Evolutionary conservation across 805 yeast species (phyloP), one percentile per base, ranked within the genome.

Genomic region (Helenozyma rhizophorensis): DNA sequence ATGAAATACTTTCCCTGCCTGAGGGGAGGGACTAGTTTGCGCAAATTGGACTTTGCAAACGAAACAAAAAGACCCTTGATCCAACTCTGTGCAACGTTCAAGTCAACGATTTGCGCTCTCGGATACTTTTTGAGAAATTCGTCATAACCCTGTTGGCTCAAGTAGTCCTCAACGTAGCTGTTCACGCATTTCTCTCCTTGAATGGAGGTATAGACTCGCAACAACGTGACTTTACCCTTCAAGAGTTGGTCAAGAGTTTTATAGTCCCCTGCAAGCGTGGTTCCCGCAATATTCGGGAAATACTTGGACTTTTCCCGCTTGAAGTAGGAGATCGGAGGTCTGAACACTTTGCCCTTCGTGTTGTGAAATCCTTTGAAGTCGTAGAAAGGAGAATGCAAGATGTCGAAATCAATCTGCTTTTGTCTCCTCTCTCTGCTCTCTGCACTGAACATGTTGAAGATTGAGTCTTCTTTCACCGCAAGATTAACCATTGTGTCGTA

Each of bases 261-360:
- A 37, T 40, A 62, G 48, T 36, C 44, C 40, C 66, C 68, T 3
- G 48, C 37, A 23, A 87, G 52, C 1, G 79, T 68, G 14, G 66
- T 68, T 1, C 80, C 90, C 16, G 60, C 53, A 38, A 90, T 65
- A 51, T 88, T 88, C 8, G 97, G 96, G 61, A 93, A 86, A 54
- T 76, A 93, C 28, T 77, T 60, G 0, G 97, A 70, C 50, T 74
- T 81, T 6, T 83, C 89, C 9, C 67, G 60, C 39, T 74, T 75
- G 73, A 90, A 89, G 47, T 74, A 81, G 1, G 88, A 75, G n/a
- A 74, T 67, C 1, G 97, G 97, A 0, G 96, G 75, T 12, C 72
- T 64, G 63, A 88, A 93, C 42, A 89, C 68, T 59, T 88, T 87
- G 15, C 97, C 98, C 23, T 78, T 74, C 2, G 90, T 84, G 46